These are phyloP conservation scores for Cladorrhinum sp. DNA, from an alignment of 2,329 filamentous ascomycete species.

Conservation along the genomic window DNA sequence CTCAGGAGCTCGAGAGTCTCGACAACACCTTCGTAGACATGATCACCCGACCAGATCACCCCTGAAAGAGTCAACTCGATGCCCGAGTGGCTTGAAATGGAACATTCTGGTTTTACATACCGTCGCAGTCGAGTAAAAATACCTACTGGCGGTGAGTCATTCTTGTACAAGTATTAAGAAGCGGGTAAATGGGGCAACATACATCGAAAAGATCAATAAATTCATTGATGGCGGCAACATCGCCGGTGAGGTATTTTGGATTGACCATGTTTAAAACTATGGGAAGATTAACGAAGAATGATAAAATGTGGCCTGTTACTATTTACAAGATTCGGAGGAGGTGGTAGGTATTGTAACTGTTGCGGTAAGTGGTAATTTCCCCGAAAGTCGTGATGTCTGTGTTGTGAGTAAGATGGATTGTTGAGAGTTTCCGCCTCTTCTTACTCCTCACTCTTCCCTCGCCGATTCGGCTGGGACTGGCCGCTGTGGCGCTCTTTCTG, in stretches of 20 bases:
- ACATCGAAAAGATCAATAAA: conserved; percentile 94
- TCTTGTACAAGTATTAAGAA: neutral
- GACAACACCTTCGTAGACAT: conserved; percentile 78
- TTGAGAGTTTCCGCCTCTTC: neutral
- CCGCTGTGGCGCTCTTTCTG: neutral
- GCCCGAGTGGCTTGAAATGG: neutral
- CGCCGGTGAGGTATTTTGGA: conserved; percentile 72
- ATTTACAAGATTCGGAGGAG: neutral
- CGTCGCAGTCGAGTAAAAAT: conserved; percentile 96
- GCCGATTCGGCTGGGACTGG: too few relatives aligned
- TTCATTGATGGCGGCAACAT: conserved; percentile 70
- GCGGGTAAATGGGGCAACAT: conserved; percentile 38
- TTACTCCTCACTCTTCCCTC: too few relatives aligned
- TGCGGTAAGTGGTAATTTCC: neutral
- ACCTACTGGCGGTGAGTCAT: conserved; percentile 51
- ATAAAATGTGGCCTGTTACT: neutral
- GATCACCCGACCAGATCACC: conserved; percentile 94
- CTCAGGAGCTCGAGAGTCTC: conserved; percentile 83
- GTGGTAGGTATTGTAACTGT: neutral
- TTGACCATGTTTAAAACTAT: neutral
- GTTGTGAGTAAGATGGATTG: neutral
- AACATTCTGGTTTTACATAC: conserved; percentile 47
- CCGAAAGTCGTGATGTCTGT: neutral
- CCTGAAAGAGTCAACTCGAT: conserved; percentile 50
- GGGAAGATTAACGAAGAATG: neutral